A percentile compares a stretch with the other conserved stretches of the same genome.
These are phyloP conservation scores for Solanum hybrid DNA, from an alignment of 305 asterid genomes.

Conservation along the genomic window DNA sequence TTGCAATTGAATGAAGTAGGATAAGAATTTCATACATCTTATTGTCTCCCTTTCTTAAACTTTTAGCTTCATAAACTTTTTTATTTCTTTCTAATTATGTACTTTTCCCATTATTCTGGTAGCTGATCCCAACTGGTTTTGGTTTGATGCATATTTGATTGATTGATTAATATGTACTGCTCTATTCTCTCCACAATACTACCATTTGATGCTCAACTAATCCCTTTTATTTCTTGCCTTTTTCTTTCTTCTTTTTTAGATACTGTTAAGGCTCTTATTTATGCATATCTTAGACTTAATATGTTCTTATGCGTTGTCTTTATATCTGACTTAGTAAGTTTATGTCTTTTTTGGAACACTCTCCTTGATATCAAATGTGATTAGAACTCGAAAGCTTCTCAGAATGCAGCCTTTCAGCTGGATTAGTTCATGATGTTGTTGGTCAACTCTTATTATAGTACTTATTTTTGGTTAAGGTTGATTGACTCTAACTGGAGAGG, in stretches of 20 bases:
- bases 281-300: neutral
- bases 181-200: neutral
- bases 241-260: neutral
- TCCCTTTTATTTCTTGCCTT: neutral
- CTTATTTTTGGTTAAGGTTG: neutral
- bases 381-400: neutral
- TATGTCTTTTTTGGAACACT: neutral
- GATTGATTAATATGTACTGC: neutral
- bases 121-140: neutral
- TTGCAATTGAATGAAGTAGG: neutral
- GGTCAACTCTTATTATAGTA: neutral
- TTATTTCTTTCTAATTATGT: neutral
- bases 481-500: neutral
- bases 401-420: neutral
- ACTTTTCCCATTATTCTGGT: neutral
- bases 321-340: neutral
- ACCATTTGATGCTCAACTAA: neutral
- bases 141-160: neutral
- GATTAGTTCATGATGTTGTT: neutral
- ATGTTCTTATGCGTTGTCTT: neutral
- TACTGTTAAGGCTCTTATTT: neutral
- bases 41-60: neutral
- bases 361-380: neutral
- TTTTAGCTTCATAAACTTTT: neutral
- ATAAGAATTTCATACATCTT: neutral